These are phyloP conservation scores for Lachnellula occidentalis DNA, from an alignment of 2,329 filamentous ascomycete species.

Conservation along the genomic window DNA sequence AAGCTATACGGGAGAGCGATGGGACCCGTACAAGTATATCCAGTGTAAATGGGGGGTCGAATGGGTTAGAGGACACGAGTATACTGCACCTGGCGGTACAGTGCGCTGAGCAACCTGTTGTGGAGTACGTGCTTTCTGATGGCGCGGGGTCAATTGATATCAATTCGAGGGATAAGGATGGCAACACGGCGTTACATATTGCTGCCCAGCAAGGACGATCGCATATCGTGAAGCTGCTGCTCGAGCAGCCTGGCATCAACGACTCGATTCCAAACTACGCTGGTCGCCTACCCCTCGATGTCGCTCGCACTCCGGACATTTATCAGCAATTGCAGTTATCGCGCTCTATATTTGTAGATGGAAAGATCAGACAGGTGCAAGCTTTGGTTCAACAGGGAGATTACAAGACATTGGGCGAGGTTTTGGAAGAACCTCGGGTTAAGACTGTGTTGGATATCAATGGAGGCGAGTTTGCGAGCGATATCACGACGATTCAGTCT, in stretches of 20 bases:
- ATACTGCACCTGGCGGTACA: conserved; percentile 92
- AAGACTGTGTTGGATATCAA: conserved; percentile 90
- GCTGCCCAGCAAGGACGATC: conserved; percentile 78
- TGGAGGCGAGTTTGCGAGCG: conserved; percentile 79
- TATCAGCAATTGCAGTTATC: conserved; percentile 92
- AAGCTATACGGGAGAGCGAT: conserved; percentile 65
- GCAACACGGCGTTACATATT: conserved; percentile 88
- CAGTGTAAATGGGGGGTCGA: conserved; percentile 29
- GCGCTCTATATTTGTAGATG: conserved; percentile 82
- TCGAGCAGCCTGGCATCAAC: conserved; percentile 80
- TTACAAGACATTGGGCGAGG: conserved; percentile 70
- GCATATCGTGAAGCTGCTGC: conserved; percentile 73
- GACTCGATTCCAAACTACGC: conserved; percentile 81
- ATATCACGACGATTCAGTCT: conserved; percentile 67
- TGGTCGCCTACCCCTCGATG: conserved; percentile 78
- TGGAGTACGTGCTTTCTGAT: conserved; percentile 88
- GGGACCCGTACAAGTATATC: conserved; percentile 37
- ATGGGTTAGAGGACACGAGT: conserved; percentile 70
- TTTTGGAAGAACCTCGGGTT: conserved; percentile 79
- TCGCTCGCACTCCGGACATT: conserved; percentile 88
- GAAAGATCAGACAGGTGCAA: conserved; percentile 79
- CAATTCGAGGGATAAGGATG: conserved; percentile 87
- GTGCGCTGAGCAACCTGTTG: conserved; percentile 85
- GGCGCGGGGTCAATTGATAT: conserved; percentile 65
- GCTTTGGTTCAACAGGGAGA: conserved; percentile 66